A percentile compares a stretch with the other conserved stretches of the same genome.
phyloP scores from a whole-genome alignment of 805 yeast genomes.

The Nakazawaea wickerhamii region DNA sequence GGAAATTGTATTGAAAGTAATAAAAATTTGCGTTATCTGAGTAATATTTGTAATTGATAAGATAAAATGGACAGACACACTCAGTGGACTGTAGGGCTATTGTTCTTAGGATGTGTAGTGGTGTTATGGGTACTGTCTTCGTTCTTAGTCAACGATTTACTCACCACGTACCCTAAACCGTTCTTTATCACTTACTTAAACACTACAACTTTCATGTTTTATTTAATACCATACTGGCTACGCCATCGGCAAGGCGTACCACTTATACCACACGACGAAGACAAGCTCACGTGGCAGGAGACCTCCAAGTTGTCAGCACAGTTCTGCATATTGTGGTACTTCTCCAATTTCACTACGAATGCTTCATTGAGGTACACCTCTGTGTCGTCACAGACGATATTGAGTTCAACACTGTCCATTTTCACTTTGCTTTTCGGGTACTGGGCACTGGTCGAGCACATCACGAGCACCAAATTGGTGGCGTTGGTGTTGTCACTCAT shows the following conservation, averaged over 20 bases:
- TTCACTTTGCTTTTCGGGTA: conserved; percentile 85
- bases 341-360: conserved; percentile 85
- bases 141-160: conserved; percentile 72
- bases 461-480: conserved; percentile 56
- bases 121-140: conserved; percentile 89
- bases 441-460: conserved; percentile 60
- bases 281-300: conserved; percentile 41
- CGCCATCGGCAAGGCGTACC: not conserved
- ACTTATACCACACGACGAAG: conserved; percentile 17
- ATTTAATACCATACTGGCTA: conserved; percentile 55
- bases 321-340: conserved; percentile 85
- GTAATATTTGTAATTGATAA: too few relatives aligned
- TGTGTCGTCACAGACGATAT: conserved; percentile 90
- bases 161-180: conserved; percentile 80
- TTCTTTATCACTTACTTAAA: conserved; percentile 88
- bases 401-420: conserved; percentile 88
- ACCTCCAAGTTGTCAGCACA: conserved; percentile 73
- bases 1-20: conserved; percentile 16
- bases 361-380: conserved; percentile 84
- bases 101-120: conserved; percentile 70
- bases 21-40: too few relatives aligned
- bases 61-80: conserved; percentile 16
- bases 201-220: conserved; percentile 78
- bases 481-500: conserved; percentile 68
- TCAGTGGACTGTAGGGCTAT: conserved; percentile 74